These are phyloP conservation scores for Beauveria bassiana DNA, from an alignment of 2,329 filamentous ascomycete species.

Conservation along the genomic window DNA sequence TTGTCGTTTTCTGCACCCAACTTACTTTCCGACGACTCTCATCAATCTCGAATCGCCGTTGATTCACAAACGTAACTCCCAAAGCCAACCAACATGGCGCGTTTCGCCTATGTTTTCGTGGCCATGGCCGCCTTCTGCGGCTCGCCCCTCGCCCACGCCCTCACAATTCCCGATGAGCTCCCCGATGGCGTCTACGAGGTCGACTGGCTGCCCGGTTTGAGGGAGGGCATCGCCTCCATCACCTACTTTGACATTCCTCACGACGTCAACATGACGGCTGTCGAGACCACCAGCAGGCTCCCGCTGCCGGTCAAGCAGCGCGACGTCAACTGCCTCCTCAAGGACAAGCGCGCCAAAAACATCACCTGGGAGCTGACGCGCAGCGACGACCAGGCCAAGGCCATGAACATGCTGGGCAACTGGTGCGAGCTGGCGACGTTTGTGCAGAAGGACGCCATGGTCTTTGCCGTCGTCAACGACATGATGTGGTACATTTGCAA, in stretches of 20 bases:
- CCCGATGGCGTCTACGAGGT: conserved; percentile 5
- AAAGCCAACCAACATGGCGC: background rate
- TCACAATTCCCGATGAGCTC: background rate
- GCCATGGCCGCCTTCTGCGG: background rate
- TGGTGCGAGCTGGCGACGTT: conserved; percentile 4
- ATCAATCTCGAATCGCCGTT: background rate
- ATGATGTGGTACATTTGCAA: conserved; percentile 6
- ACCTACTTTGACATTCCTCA: background rate
- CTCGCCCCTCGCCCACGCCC: background rate
- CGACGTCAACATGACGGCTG: conserved; percentile 3
- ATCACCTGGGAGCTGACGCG: background rate
- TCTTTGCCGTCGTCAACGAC: background rate
- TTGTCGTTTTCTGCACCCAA: too few relatives aligned
- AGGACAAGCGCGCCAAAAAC: background rate
- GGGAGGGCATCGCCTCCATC: background rate
- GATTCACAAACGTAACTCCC: too few relatives aligned
- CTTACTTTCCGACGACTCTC: background rate
- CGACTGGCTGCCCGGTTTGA: background rate
- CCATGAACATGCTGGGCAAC: conserved; percentile 6
- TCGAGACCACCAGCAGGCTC: background rate
- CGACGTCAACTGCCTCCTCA: background rate
- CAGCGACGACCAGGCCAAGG: background rate
- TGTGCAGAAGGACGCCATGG: background rate
- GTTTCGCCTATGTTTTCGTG: background rate
- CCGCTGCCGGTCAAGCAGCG: background rate